Evolutionary conservation across 257 asterid species (phyloP).

Genomic region (Jaltomata sinuosa): DNA sequence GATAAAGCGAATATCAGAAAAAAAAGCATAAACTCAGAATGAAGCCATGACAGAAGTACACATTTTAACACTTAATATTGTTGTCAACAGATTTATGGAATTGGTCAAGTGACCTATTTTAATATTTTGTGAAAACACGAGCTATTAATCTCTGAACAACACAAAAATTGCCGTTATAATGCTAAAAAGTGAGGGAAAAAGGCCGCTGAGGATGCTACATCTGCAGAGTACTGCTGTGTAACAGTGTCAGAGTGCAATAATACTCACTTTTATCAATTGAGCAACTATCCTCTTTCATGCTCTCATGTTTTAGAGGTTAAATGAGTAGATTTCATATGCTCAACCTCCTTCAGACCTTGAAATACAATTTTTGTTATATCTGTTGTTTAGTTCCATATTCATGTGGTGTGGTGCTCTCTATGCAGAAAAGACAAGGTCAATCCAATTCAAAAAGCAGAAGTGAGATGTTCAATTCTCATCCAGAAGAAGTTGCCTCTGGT

Average conservation of each 20-base stretch:
- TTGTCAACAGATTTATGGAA: neutral
- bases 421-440: slow-evolving; percentile 75
- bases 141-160: neutral
- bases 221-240: neutral
- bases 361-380: neutral
- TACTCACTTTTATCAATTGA: neutral
- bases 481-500: slow-evolving; percentile 85
- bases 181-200: neutral
- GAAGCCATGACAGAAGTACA: neutral
- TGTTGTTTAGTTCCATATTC: neutral
- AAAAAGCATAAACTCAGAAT: neutral
- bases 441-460: slow-evolving; percentile 88
- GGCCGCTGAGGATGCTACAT: neutral
- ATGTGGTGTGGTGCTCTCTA: slow-evolving; percentile 3
- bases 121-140: neutral
- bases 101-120: neutral
- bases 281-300: neutral
- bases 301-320: neutral
- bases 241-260: neutral
- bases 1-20: neutral
- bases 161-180: neutral
- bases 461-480: slow-evolving; percentile 89
- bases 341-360: neutral
- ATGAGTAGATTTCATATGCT: neutral
- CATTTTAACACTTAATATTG: neutral